Evolutionary conservation across 495 filamentous ascomycete genomes (phyloP).

Genomic region (Penicillium subrubescens): DNA sequence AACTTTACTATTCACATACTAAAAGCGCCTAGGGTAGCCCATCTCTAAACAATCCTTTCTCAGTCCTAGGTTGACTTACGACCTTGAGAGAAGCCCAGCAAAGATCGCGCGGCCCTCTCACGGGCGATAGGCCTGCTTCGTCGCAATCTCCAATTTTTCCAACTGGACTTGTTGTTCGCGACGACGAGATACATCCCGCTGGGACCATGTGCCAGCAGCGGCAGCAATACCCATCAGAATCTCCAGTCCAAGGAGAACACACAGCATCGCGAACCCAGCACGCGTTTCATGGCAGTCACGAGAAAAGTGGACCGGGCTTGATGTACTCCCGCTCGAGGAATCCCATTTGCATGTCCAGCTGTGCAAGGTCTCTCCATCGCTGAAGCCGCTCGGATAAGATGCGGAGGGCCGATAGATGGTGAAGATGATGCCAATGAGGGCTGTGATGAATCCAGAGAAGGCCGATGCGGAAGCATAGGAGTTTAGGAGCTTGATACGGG

Average conservation of each 20-base stretch:
- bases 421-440: slow-evolving; percentile 46
- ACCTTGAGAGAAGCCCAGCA: slow-evolving; percentile 1
- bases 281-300: slow-evolving; percentile 46
- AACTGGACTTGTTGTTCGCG: slow-evolving; percentile 32
- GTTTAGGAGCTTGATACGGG: slow-evolving; percentile 43
- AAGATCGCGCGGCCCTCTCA: not conserved
- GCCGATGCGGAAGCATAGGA: slow-evolving; percentile 38
- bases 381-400: slow-evolving; percentile 39
- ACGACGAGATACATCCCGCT: slow-evolving; percentile 38
- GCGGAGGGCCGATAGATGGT: slow-evolving; percentile 46
- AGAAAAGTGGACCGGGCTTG: slow-evolving; percentile 40
- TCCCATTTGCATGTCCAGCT: slow-evolving; percentile 59
- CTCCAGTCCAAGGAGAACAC: slow-evolving; percentile 47
- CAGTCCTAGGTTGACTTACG: not conserved
- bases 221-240: slow-evolving; percentile 44
- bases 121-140: slow-evolving; percentile 26
- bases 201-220: slow-evolving; percentile 43
- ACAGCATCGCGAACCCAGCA: slow-evolving; percentile 45
- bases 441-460: slow-evolving; percentile 40
- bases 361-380: slow-evolving; percentile 46
- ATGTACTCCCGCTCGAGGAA: slow-evolving; percentile 6
- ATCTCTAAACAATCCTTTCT: not conserved
- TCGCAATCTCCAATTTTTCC: slow-evolving; percentile 36
- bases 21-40: not conserved
- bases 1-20: not conserved